These are phyloP conservation scores for Cerioporus squamosus DNA, from an alignment of 1,284 basidiomycete species.

Conservation along the genomic window DNA sequence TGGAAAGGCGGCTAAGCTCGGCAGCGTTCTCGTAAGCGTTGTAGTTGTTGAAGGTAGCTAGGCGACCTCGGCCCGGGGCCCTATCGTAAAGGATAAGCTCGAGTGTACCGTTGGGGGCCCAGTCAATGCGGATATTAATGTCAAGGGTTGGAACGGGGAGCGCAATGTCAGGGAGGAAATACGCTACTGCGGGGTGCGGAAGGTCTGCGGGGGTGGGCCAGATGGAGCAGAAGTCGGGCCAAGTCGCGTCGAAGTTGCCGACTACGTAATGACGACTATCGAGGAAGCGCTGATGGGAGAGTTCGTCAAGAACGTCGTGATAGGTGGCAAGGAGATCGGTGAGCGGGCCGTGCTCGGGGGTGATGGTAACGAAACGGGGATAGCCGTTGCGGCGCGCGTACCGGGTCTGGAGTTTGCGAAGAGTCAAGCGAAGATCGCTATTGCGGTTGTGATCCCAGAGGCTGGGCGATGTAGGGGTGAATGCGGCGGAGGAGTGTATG, in stretches of 20 bases:
- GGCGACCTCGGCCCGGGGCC: neutral
- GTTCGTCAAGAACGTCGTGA: neutral
- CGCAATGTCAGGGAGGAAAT: neutral
- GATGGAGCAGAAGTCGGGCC: neutral
- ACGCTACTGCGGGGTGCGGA: neutral
- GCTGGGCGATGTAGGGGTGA: no score
- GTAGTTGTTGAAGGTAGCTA: neutral
- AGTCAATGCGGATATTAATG: neutral
- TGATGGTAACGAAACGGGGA: neutral
- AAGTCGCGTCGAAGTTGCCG: neutral
- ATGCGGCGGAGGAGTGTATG: no score
- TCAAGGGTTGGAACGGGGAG: neutral
- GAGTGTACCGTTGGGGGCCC: neutral
- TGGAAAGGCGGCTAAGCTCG: no score
- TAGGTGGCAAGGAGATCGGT: neutral
- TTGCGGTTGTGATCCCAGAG: no score
- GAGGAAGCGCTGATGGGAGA: neutral
- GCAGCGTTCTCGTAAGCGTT: neutral
- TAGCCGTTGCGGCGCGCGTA: neutral
- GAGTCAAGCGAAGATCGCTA: no score
- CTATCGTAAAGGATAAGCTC: neutral
- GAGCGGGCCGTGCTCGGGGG: neutral
- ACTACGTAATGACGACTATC: neutral
- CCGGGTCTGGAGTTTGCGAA: no score
- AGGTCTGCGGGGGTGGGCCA: neutral